Conservation (phyloP, 2,329 filamentous ascomycete species). For the Venturia effusa region DNA sequence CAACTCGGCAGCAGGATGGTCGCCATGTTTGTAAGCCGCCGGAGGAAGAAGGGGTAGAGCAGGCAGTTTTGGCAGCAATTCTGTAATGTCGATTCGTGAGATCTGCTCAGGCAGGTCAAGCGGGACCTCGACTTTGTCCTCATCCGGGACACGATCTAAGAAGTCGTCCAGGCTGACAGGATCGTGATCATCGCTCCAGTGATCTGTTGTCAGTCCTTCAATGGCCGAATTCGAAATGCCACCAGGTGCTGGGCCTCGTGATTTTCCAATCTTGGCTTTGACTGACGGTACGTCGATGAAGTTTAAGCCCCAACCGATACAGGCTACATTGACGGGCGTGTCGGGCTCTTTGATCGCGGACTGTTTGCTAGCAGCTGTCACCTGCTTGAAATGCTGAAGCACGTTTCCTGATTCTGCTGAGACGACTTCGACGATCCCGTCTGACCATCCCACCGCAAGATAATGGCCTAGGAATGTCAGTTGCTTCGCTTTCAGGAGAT, state of each 20-base stretch:
- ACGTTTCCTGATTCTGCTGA: conserved; percentile 73
- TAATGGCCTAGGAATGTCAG: conserved; percentile 47
- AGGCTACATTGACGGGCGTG: conserved; percentile 24
- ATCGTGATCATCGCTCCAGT: conserved; percentile 5
- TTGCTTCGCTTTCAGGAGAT: not conserved
- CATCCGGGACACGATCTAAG: conserved; percentile 25
- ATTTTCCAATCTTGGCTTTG: conserved; percentile 28
- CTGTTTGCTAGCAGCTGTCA: conserved; percentile 14
- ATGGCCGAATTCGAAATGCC: conserved; percentile 2
- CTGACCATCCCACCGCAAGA: conserved; percentile 73
- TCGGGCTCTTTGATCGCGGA: conserved; percentile 6
- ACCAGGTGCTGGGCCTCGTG: conserved; percentile 12
- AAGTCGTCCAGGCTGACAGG: conserved; percentile 27
- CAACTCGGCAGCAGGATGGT: conserved; percentile 22
- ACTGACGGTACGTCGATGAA: conserved; percentile 39
- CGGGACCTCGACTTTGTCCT: conserved; percentile 22
- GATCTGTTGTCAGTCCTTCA: conserved; percentile 3
- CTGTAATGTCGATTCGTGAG: conserved; percentile 30
- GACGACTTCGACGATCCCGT: conserved; percentile 66
- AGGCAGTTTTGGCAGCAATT: conserved; percentile 26
- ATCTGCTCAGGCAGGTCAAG: conserved; percentile 28
- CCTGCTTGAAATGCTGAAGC: conserved; percentile 53
- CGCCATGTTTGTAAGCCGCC: conserved; percentile 6
- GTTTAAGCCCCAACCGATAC: conserved; percentile 44
- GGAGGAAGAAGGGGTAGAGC: conserved; percentile 20